phyloP scores from a whole-genome alignment of 306 rosid species.

The Prunus salicina region DNA sequence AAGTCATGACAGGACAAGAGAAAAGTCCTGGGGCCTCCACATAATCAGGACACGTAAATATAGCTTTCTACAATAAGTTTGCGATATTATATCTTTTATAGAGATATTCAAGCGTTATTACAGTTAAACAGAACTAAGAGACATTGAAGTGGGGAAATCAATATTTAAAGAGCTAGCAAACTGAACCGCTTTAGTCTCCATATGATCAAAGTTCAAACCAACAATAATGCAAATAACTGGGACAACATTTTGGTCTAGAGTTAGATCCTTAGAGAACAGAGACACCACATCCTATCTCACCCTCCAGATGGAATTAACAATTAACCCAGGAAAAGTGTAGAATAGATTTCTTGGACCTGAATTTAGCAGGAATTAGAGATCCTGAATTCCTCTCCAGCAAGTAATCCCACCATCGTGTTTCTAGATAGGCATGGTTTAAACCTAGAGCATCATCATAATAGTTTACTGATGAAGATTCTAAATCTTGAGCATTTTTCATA shows the following conservation, averaged over 20 bases:
- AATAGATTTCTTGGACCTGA: neutral
- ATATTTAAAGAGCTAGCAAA: neutral
- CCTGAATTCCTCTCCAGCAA: neutral
- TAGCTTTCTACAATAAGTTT: neutral
- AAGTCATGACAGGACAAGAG: neutral
- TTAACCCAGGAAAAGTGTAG: neutral
- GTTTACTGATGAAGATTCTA: neutral
- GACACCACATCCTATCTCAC: neutral
- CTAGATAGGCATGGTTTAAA: neutral
- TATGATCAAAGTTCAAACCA: neutral
- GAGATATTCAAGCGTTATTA: neutral
- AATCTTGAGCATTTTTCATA: neutral
- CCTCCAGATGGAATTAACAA: neutral
- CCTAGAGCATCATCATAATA: neutral
- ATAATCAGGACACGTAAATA: neutral
- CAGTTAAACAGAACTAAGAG: neutral
- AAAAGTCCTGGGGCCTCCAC: neutral
- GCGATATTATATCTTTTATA: neutral
- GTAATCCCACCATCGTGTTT: neutral
- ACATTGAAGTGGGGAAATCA: neutral
- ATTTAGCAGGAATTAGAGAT: neutral
- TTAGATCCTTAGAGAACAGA: neutral
- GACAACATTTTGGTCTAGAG: neutral
- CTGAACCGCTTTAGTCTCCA: neutral
- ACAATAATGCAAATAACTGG: neutral